Base-by-base conservation (phyloP, 2,329 filamentous ascomycete genomes). In the Alternaria novae-zelandiae region DNA sequence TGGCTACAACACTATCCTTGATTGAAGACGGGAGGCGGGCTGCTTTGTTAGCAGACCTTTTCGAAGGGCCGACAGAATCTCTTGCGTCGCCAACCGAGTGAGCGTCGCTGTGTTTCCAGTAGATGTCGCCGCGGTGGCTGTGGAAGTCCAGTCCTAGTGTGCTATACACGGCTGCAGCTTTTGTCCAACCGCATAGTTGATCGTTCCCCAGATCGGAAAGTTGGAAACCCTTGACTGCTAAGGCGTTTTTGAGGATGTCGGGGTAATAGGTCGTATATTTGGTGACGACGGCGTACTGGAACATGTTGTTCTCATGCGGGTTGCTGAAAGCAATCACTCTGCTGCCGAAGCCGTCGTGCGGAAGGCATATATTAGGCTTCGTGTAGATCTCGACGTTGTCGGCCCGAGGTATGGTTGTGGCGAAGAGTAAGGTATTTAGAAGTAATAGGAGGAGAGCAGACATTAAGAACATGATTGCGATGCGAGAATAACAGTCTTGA, bases 51-150 rank as follows among this genome's bases (percentile, higher is more conserved):
- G 12, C 28, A 13, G 28, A 12, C 28, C 28, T 32, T 13, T 32
- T 13, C 12, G 28, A 13, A 32, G 12, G 28, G 12, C 11, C 28
- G 28, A 32, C 28, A 32, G 28, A 32, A 32, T 32, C 28, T 2
- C 28, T 32, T 13, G 12, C 1, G 12, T 3, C 28, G 28, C 28
- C 28, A 32, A 32, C 12, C 6, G 28, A 32, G 28, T 32, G 12
- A 13, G 12, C 6, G 25, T 50, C 47, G 10, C 30, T 53, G 9
- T 53, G 21, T 17, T 59, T 67, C 64, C 44, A 67, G 30, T 61
- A 60, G 36, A 65, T 59, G n/a, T 64, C 61, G 30, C 64, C 64
- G 4, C 59, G 64, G 44, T 65, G 58, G 7, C 26, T 54, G 9
- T 45, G 30, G 11, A 45, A 11, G 13, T 54, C 26, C 12, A 43